Evolutionary conservation across 345 rosid genomes (phyloP).

Genomic region (Murraya koenigii): DNA sequence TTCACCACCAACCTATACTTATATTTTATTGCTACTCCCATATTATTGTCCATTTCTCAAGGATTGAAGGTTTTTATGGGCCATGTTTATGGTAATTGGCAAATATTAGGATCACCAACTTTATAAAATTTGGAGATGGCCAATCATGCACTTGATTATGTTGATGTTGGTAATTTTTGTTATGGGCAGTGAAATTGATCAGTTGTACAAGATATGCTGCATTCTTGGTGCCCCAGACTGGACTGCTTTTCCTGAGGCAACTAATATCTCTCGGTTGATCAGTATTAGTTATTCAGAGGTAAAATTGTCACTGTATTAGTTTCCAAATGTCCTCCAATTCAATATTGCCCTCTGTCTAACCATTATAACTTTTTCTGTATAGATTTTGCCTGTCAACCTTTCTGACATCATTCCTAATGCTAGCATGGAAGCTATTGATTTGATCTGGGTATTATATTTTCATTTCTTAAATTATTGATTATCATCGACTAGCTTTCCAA

Average conservation of each 20-base stretch:
- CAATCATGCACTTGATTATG: background rate
- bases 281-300: constrained; percentile 65
- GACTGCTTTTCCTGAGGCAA: constrained; percentile 74
- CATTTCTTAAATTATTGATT: background rate
- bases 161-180: background rate
- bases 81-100: background rate
- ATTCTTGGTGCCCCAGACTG: constrained; percentile 79
- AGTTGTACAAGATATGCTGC: constrained; percentile 79
- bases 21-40: background rate
- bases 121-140: background rate
- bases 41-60: background rate
- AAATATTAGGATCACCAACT: background rate
- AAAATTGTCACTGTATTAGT: constrained; percentile 8
- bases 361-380: constrained; percentile 9
- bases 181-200: constrained; percentile 77
- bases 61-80: background rate
- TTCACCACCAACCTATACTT: background rate
- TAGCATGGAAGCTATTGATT: constrained; percentile 77
- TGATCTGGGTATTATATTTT: constrained; percentile 49
- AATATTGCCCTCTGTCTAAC: constrained; percentile 4
- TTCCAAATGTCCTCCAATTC: background rate
- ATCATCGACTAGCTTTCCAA: background rate
- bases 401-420: constrained; percentile 73
- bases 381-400: constrained; percentile 65
- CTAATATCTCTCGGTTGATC: constrained; percentile 56